phyloP scores from a whole-genome alignment of 768 basidiomycete genomes.

The Mrakia gelida region DNA sequence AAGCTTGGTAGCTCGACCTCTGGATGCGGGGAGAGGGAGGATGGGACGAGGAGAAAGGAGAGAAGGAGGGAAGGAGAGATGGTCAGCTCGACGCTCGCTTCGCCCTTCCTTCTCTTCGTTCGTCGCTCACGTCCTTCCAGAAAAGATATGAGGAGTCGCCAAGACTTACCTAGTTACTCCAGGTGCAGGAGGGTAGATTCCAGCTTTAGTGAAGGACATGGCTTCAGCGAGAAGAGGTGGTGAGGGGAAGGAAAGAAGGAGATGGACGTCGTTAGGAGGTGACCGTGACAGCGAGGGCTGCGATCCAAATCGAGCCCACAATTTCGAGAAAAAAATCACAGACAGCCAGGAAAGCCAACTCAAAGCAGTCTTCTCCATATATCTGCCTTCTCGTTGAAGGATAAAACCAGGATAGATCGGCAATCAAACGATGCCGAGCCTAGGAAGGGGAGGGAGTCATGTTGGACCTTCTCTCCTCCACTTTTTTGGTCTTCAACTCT shows the following conservation, averaged over 20 bases:
- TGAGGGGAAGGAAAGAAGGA: background rate
- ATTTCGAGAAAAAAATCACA: too few species aligned
- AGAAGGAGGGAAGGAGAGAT: background rate
- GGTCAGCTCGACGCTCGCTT: background rate
- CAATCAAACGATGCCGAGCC: background rate
- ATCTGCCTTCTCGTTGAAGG: background rate
- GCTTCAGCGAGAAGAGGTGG: too few species aligned
- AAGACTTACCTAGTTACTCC: slow-evolving; percentile 21
- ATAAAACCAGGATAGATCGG: background rate
- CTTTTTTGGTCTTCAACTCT: background rate
- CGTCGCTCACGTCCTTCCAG: too few species aligned
- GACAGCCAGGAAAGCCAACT: too few species aligned
- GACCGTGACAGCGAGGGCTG: background rate
- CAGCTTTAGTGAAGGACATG: slow-evolving; percentile 14
- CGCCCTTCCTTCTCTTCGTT: too few species aligned
- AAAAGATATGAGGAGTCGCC: background rate
- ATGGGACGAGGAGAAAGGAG: too few species aligned
- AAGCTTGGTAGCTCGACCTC: slow-evolving; percentile 58
- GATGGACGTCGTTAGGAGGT: background rate
- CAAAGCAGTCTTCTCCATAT: too few species aligned
- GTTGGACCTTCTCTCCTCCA: too few species aligned
- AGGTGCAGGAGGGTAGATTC: slow-evolving; percentile 21
- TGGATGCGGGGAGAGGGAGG: background rate
- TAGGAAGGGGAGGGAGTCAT: background rate
- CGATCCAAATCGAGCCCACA: too few species aligned